Base-by-base conservation (phyloP, 106 monocot species). In the Posidonia australis region DNA sequence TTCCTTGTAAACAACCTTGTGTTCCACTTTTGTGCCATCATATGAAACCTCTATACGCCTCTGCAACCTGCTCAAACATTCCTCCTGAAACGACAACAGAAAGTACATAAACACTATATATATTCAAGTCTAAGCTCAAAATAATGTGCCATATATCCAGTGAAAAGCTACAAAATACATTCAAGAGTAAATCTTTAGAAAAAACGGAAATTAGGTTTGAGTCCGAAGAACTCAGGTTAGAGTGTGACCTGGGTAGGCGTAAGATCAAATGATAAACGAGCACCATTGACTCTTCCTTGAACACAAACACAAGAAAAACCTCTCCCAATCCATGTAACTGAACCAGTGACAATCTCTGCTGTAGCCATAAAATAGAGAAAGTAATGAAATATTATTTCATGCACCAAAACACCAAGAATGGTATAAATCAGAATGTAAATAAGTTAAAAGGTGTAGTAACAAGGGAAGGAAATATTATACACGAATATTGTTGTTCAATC, bases 281-380 rank as follows among this genome's bases (percentile, higher is more conserved):
- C 60, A 72, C 79, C 81, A 74, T 74, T 83, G 5, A 84, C 89
- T 76, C 86, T 81, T 74, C 84, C 82, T 57, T 94, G 93, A 63
- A 83, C 89, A 76, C 93, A 89, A 54, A 93, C 93, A 80, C 93
- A 93, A 54, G 93, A 84, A 43, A 93, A 77, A 17, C 94, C 89
- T 76, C 69, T 86, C 25, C 94, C 94, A 77, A 94, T 62, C 94
- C 94, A 94, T 76, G 94, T 89, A 68, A 79, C 76, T 61, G 94
- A 90, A 70, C 89, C 89, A 43, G 79, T 74, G 26, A 84, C 79
- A 67, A 76, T 68, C 53, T 94, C 86, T 60, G 80, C 89, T 89
- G 71, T 51, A 20, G 22, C 11, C 21, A 58, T 25, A 28, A 25
- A 29, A 12, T 28, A 58, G 27, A 57, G 27, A 57, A 58, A 58